Evolutionary conservation across 371 early-diverging fungal species (phyloP).

Genomic region (Phascolomyces articulosus): DNA sequence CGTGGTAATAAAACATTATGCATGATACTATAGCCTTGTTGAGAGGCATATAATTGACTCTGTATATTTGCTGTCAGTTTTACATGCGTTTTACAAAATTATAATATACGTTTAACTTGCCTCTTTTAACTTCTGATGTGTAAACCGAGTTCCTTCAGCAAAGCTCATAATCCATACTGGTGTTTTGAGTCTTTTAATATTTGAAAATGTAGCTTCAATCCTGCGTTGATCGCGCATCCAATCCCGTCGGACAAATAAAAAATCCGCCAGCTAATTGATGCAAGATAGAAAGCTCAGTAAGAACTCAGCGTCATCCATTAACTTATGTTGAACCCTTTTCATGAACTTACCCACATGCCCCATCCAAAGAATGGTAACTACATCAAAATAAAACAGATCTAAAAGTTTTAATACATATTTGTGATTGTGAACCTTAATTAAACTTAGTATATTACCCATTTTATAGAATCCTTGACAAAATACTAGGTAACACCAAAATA

Average conservation of each 20-base stretch:
- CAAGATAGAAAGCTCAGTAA: too few relatives aligned
- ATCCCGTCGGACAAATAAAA: constrained; percentile 69
- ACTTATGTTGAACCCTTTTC: too few relatives aligned
- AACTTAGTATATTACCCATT: constrained; percentile 58
- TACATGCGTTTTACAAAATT: too few relatives aligned
- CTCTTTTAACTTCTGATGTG: constrained; percentile 59
- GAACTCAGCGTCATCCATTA: too few relatives aligned
- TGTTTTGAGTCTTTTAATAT: constrained; percentile 56
- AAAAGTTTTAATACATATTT: neutral
- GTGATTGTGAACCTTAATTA: too few relatives aligned
- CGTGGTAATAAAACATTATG: constrained; percentile 79
- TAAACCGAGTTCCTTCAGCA: constrained; percentile 74
- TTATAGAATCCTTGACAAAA: constrained; percentile 76
- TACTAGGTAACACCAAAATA: constrained; percentile 44
- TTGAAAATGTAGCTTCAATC: constrained; percentile 61
- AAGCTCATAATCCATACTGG: constrained; percentile 80
- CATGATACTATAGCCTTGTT: constrained; percentile 61
- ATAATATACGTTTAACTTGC: constrained; percentile 25
- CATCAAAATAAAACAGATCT: neutral
- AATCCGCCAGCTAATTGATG: constrained; percentile 62
- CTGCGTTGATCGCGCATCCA: constrained; percentile 68
- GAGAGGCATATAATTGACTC: neutral
- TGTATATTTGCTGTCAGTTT: neutral
- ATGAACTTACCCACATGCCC: constrained; percentile 60
- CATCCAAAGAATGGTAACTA: constrained; percentile 65